A percentile compares a stretch with the other conserved stretches of the same genome.
Conservation (phyloP, 1,284 basidiomycete species). For the Ganoderma boninense region DNA sequence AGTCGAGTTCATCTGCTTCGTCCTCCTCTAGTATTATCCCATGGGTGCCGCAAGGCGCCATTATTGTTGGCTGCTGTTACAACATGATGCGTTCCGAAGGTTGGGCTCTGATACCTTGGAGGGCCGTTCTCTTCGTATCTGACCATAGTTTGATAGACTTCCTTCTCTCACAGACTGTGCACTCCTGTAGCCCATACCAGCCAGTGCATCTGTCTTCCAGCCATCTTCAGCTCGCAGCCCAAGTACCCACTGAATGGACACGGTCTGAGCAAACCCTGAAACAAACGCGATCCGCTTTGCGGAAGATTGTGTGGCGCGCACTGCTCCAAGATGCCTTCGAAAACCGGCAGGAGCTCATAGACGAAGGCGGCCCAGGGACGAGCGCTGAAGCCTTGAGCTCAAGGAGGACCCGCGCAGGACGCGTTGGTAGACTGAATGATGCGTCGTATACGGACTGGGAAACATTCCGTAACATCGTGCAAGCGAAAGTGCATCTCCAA, state of each 20-base stretch:
- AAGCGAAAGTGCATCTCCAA: conserved; percentile 36
- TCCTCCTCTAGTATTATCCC: neutral
- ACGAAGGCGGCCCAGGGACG: neutral
- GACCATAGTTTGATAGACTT: conserved; percentile 44
- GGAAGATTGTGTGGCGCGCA: conserved; percentile 74
- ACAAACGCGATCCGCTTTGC: conserved; percentile 54
- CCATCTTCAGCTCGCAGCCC: conserved; percentile 65
- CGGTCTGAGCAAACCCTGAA: conserved; percentile 35
- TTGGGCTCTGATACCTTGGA: conserved; percentile 38
- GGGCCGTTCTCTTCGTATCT: neutral
- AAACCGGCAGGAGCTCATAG: neutral
- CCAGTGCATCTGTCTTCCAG: conserved; percentile 40
- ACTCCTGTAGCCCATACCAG: conserved; percentile 5
- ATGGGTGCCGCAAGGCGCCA: conserved; percentile 51
- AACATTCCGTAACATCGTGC: conserved; percentile 40
- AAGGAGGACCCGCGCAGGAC: conserved; percentile 4
- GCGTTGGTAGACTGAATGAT: conserved; percentile 46
- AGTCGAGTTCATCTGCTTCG: neutral
- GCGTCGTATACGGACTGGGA: conserved; percentile 44
- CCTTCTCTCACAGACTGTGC: conserved; percentile 41
- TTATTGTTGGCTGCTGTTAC: conserved; percentile 62
- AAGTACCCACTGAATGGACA: conserved; percentile 52
- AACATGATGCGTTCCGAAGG: conserved; percentile 55
- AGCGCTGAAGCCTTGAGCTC: neutral
- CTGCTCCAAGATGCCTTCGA: conserved; percentile 43